These are phyloP conservation scores for Clarireedia homoeocarpa DNA, from an alignment of 2,329 filamentous ascomycete genomes.

Conservation along the genomic window DNA sequence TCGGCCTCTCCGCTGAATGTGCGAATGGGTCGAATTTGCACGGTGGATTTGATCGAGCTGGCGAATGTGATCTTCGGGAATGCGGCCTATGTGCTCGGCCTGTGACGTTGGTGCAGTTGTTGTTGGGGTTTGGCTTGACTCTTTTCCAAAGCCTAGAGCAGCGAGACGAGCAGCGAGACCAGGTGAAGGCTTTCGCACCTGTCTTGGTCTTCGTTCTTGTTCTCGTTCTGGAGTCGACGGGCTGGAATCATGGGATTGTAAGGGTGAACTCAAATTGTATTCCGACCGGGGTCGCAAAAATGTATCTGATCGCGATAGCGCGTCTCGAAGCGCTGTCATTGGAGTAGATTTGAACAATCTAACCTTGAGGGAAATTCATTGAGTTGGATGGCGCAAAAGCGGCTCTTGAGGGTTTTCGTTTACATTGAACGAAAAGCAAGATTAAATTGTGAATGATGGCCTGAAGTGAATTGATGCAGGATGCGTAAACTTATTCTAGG, in stretches of 20 bases:
- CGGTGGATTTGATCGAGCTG: constrained; percentile 61
- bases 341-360: constrained; percentile 5
- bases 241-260: constrained; percentile 10
- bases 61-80: constrained; percentile 62
- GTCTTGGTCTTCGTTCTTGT: constrained; percentile 19
- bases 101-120: constrained; percentile 15
- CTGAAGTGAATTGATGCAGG: not conserved
- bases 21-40: constrained; percentile 41
- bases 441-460: not conserved
- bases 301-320: constrained; percentile 16
- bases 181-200: constrained; percentile 51
- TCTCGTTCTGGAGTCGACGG: constrained; percentile 15
- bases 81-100: constrained; percentile 52
- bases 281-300: constrained; percentile 15
- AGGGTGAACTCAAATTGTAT: constrained; percentile 3
- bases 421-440: constrained; percentile 2
- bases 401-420: not conserved
- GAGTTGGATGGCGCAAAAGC: constrained; percentile 7
- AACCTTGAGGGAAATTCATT: constrained; percentile 2
- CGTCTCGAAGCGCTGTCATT: constrained; percentile 19
- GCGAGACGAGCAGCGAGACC: constrained; percentile 58
- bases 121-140: constrained; percentile 15
- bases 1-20: constrained; percentile 58
- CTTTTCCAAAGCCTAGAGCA: constrained; percentile 51
- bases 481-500: not conserved